Conservation (phyloP, 805 yeast genomes). For the Wickerhamomyces canadensis region DNA sequence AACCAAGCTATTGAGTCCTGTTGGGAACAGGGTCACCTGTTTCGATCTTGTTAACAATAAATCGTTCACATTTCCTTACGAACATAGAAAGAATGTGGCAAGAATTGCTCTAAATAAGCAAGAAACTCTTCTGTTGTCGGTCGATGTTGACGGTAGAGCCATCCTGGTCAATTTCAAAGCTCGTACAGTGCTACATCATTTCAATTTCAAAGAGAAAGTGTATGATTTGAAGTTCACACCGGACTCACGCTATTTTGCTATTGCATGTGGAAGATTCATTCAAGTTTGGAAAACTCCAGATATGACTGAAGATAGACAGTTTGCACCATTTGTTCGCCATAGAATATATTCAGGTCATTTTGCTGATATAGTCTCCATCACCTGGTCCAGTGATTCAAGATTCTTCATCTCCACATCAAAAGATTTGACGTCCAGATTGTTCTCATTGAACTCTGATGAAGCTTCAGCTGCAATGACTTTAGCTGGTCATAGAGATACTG, state of each 20-base stretch:
- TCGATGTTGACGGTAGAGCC: slow-evolving; percentile 91
- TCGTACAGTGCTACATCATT: slow-evolving; percentile 84
- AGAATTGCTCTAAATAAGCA: slow-evolving; percentile 80
- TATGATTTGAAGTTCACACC: slow-evolving; percentile 77
- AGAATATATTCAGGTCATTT: slow-evolving; percentile 91
- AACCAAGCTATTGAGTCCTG: slow-evolving; percentile 76
- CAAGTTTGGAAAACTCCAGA: slow-evolving; percentile 95
- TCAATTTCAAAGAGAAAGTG: slow-evolving; percentile 83
- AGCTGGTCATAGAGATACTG: slow-evolving; percentile 90
- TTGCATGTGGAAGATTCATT: slow-evolving; percentile 73
- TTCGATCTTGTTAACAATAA: slow-evolving; percentile 81
- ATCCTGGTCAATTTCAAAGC: slow-evolving; percentile 81
- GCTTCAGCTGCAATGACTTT: slow-evolving; percentile 76
- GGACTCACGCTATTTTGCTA: slow-evolving; percentile 82
- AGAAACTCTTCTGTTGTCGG: slow-evolving; percentile 71
- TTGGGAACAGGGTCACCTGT: slow-evolving; percentile 86
- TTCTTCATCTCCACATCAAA: slow-evolving; percentile 82
- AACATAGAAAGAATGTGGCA: slow-evolving; percentile 80
- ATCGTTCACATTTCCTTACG: slow-evolving; percentile 86
- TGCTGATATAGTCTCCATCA: slow-evolving; percentile 66
- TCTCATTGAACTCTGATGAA: slow-evolving; percentile 67
- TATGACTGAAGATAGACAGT: slow-evolving; percentile 76
- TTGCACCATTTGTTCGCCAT: slow-evolving; percentile 92
- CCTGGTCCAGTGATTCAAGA: slow-evolving; percentile 90
- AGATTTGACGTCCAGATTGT: slow-evolving; percentile 84